Evolutionary conservation across 805 yeast genomes (phyloP).

Genomic region (Zygosaccharomyces bailii): DNA sequence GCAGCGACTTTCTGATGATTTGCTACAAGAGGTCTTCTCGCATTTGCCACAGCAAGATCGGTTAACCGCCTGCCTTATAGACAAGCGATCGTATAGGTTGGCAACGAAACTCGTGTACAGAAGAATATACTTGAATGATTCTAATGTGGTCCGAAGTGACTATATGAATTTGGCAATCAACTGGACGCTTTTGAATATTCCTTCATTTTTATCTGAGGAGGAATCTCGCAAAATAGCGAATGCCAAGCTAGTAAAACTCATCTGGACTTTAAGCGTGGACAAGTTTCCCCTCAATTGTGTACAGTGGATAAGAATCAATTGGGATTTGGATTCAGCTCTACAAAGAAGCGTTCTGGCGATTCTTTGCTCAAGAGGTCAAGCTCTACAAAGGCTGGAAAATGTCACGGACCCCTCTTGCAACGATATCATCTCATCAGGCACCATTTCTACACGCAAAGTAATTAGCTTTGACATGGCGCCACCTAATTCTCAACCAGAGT

Average conservation of each 20-base stretch:
- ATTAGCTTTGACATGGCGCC: conserved; percentile 39
- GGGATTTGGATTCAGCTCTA: conserved; percentile 39
- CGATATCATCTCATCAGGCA: conserved; percentile 34
- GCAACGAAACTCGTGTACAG: conserved; percentile 37
- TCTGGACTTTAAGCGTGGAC: conserved; percentile 30
- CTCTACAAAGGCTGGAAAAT: conserved; percentile 39
- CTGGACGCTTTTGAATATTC: conserved; percentile 38
- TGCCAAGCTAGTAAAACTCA: conserved; percentile 27
- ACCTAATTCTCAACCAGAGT: conserved; percentile 37
- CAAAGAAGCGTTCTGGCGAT: conserved; percentile 34
- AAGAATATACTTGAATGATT: conserved; percentile 41
- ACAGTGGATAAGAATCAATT: conserved; percentile 41
- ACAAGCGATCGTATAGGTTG: conserved; percentile 30
- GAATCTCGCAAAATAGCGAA: conserved; percentile 34
- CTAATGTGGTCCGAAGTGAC: conserved; percentile 39
- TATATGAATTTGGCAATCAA: conserved; percentile 38
- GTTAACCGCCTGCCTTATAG: conserved; percentile 27
- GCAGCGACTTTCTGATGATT: conserved; percentile 27
- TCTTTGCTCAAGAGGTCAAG: conserved; percentile 30
- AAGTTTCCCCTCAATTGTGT: conserved; percentile 27
- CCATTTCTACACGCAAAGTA: conserved; percentile 24
- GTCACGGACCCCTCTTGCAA: conserved; percentile 41
- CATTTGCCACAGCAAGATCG: conserved; percentile 39
- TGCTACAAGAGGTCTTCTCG: conserved; percentile 33
- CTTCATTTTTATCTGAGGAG: conserved; percentile 27